Evolutionary conservation across 2,329 filamentous ascomycete genomes (phyloP).

Genomic region (Aspergillus melleus): DNA sequence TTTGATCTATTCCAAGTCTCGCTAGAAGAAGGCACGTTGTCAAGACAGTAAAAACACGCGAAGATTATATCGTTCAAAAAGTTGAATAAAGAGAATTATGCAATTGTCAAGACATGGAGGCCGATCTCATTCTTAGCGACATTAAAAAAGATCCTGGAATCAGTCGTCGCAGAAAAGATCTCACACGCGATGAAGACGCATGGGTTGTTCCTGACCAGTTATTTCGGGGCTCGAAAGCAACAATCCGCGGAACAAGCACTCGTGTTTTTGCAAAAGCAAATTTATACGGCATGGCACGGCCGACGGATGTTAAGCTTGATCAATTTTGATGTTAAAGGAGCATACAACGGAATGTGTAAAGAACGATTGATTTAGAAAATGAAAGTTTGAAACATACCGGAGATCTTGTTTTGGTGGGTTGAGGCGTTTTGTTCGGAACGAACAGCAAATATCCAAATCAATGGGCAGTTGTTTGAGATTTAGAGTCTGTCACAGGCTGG

Average conservation of each 20-base stretch:
- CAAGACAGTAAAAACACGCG: constrained; percentile 17
- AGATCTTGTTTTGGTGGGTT: constrained; percentile 11
- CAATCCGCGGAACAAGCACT: constrained; percentile 37
- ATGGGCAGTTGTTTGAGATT: constrained; percentile 15
- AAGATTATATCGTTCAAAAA: constrained; percentile 26
- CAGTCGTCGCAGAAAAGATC: constrained; percentile 32
- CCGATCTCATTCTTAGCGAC: constrained; percentile 27
- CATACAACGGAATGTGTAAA: constrained; percentile 43
- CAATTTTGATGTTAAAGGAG: constrained; percentile 44
- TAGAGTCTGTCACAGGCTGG: constrained; percentile 17
- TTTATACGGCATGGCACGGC: constrained; percentile 31
- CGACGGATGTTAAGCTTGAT: constrained; percentile 32
- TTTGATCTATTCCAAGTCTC: constrained; percentile 20
- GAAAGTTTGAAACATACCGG: constrained; percentile 28
- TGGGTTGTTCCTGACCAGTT: constrained; percentile 35
- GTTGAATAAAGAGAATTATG: constrained; percentile 23
- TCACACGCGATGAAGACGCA: constrained; percentile 29
- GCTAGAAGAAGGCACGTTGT: constrained; percentile 16
- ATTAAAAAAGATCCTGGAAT: constrained; percentile 31
- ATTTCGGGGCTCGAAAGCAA: constrained; percentile 40
- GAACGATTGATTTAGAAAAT: constrained; percentile 36
- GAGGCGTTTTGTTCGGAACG: constrained; percentile 28
- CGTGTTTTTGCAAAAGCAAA: constrained; percentile 27
- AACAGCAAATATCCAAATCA: constrained; percentile 23
- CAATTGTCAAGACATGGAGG: constrained; percentile 21